phyloP scores from a whole-genome alignment of 345 rosid species.

The Barbarea vulgaris region DNA sequence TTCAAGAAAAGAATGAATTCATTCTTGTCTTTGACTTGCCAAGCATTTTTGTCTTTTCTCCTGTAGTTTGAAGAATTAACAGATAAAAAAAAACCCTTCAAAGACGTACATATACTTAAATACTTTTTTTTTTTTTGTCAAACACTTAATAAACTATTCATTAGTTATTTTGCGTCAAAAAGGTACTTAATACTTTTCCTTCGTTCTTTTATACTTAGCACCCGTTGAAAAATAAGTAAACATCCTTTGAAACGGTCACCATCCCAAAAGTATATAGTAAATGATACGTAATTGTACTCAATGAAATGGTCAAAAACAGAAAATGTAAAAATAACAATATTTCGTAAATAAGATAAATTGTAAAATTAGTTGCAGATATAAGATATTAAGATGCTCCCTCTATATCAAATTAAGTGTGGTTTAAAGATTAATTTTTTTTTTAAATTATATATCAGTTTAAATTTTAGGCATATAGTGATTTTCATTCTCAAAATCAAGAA shows the following conservation, averaged over 20 bases:
- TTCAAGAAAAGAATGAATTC: not conserved
- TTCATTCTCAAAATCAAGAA: too few relatives aligned
- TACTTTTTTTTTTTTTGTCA: not conserved
- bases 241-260: conserved; percentile 34
- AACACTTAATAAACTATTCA: conserved; percentile 21
- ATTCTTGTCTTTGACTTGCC: conserved; percentile 35
- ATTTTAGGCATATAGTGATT: too few relatives aligned
- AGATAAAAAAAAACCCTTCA: conserved; percentile 24
- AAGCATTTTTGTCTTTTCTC: conserved; percentile 14
- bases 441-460: too few relatives aligned
- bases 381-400: not conserved
- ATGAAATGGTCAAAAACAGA: conserved; percentile 7
- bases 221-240: not conserved
- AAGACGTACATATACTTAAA: conserved; percentile 18
- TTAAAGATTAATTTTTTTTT: too few relatives aligned
- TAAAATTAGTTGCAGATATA: not conserved
- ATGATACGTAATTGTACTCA: conserved; percentile 14
- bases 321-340: not conserved
- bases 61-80: conserved; percentile 10
- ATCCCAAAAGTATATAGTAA: conserved; percentile 12
- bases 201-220: not conserved
- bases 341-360: not conserved
- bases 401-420: too few relatives aligned
- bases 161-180: not conserved
- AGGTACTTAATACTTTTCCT: conserved; percentile 5